A percentile compares a stretch with the other conserved stretches of the same genome.
These are phyloP conservation scores for Euphorbia tirucalli DNA, from an alignment of 345 rosid genomes.

Conservation along the genomic window DNA sequence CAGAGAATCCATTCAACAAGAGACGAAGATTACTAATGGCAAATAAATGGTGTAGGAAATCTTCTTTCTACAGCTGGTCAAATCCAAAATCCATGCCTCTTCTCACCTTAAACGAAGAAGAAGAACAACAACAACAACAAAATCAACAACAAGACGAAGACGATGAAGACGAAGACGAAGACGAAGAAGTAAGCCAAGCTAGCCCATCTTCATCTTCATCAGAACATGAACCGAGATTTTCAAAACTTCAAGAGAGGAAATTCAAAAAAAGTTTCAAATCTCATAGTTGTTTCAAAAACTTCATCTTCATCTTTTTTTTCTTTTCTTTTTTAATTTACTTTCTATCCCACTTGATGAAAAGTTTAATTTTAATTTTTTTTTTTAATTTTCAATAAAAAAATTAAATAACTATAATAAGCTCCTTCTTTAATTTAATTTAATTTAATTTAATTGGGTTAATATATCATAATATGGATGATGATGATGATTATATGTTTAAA, in stretches of 20 bases:
- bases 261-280: slow-evolving; percentile 41
- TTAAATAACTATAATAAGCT: neutral
- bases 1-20: slow-evolving; percentile 77
- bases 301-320: neutral
- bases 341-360: neutral
- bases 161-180: neutral
- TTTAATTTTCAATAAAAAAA: neutral
- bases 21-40: slow-evolving; percentile 60
- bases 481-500: too few relatives aligned
- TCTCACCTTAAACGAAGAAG: slow-evolving; percentile 47
- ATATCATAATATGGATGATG: too few relatives aligned
- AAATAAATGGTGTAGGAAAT: slow-evolving; percentile 42
- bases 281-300: slow-evolving; percentile 52
- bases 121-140: slow-evolving; percentile 2
- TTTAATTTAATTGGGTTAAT: too few relatives aligned
- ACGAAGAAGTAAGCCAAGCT: slow-evolving; percentile 7
- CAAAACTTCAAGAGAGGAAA: slow-evolving; percentile 1
- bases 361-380: neutral
- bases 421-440: neutral
- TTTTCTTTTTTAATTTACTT: neutral
- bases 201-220: slow-evolving; percentile 22
- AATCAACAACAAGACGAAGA: neutral
- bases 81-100: slow-evolving; percentile 81
- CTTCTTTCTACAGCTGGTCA: slow-evolving; percentile 46
- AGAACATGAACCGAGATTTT: neutral